Conservation (phyloP, 2,329 filamentous ascomycete species). For the Neonectria punicea region DNA sequence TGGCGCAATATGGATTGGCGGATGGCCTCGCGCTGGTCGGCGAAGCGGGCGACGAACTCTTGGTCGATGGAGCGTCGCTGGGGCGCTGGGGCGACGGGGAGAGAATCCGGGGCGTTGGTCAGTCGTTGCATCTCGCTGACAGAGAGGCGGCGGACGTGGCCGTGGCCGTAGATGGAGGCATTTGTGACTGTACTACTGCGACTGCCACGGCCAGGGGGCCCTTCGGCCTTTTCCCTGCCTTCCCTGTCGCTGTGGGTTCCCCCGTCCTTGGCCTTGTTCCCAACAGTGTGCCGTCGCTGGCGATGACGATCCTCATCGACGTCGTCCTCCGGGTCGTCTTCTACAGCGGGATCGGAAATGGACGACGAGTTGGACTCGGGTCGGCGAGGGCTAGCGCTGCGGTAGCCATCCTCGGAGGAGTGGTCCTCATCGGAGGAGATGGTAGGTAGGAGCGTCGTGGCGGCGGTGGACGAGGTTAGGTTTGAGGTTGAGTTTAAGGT, state of each 20-base stretch:
- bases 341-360: constrained; percentile 44
- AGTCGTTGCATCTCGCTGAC: constrained; percentile 69
- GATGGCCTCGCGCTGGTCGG: constrained; percentile 46
- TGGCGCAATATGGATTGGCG: constrained; percentile 45
- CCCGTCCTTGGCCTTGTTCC: constrained; percentile 8
- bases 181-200: constrained; percentile 47
- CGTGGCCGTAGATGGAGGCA: constrained; percentile 52
- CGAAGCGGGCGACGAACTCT: constrained; percentile 46
- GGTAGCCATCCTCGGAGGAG: constrained; percentile 44
- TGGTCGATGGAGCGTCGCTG: constrained; percentile 52
- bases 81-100: constrained; percentile 61
- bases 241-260: constrained; percentile 8
- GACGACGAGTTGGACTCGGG: constrained; percentile 44
- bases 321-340: constrained; percentile 30
- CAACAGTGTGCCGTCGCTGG: constrained; percentile 3
- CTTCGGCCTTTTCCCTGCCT: constrained; percentile 19
- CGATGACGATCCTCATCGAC: constrained; percentile 14
- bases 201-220: constrained; percentile 36
- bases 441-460: constrained; percentile 31
- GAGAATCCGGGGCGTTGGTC: constrained; percentile 65
- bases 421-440: constrained; percentile 46
- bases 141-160: constrained; percentile 64
- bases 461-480: constrained; percentile 1
- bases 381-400: constrained; percentile 36
- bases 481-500: constrained; percentile 9